Evolutionary conservation across 306 rosid genomes (phyloP).

Genomic region (Astragalus membranaceus): DNA sequence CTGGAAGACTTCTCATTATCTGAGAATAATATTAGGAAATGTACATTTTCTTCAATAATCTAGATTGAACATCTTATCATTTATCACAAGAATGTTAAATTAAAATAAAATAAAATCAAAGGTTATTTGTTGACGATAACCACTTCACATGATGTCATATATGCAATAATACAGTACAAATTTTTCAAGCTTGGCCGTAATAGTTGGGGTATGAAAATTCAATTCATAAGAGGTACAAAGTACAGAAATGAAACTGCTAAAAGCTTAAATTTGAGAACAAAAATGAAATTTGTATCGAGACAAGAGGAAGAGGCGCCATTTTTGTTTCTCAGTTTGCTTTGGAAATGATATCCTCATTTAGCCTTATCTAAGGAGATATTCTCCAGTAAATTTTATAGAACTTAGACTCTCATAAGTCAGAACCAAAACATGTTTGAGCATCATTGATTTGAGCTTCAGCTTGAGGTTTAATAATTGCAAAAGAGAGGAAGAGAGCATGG

Average conservation of each 20-base stretch:
- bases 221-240: background rate
- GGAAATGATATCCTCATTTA: background rate
- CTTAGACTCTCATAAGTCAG: background rate
- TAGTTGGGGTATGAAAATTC: slow-evolving; percentile 13
- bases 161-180: background rate
- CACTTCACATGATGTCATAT: background rate
- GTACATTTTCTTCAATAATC: slow-evolving; percentile 12
- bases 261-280: background rate
- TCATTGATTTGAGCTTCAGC: background rate
- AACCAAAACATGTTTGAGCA: slow-evolving; percentile 1
- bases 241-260: background rate
- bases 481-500: background rate
- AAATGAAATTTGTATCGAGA: background rate
- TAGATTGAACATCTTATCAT: background rate
- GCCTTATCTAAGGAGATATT: background rate
- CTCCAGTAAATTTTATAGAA: background rate
- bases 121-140: background rate
- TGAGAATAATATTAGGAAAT: slow-evolving; percentile 25
- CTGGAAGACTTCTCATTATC: slow-evolving; percentile 77
- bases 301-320: background rate
- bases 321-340: background rate
- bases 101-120: background rate
- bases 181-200: background rate
- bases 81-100: background rate
- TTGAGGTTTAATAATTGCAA: background rate